A percentile compares a stretch with the other conserved stretches of the same genome.
Evolutionary conservation across 2,329 filamentous ascomycete genomes (phyloP).

Genomic region (Aspergillus caelatus): DNA sequence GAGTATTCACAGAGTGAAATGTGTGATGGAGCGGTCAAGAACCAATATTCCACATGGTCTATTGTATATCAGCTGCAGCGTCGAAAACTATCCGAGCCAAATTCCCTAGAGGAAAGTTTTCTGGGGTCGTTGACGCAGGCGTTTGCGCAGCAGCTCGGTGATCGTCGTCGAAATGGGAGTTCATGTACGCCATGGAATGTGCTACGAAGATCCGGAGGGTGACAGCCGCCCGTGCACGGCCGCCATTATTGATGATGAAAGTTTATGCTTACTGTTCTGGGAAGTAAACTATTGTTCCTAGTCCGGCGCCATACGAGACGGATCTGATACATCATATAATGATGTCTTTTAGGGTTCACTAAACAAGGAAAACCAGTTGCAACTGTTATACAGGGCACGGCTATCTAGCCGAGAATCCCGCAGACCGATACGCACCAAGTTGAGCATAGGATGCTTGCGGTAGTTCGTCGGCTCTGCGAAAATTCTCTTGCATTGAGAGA

Average conservation of each 20-base stretch:
- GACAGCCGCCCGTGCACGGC: neutral
- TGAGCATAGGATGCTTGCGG: neutral
- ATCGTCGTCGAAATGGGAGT: neutral
- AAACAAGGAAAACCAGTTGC: neutral
- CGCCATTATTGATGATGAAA: neutral
- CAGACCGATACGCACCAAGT: neutral
- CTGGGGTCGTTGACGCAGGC: neutral
- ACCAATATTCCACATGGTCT: neutral
- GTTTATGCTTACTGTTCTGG: slow-evolving; percentile 4
- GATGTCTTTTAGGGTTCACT: neutral
- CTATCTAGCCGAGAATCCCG: neutral
- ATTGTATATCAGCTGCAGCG: neutral
- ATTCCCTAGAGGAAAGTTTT: neutral
- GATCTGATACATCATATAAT: slow-evolving; percentile 8
- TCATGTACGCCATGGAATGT: neutral
- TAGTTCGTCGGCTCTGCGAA: neutral
- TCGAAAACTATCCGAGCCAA: neutral
- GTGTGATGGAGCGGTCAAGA: neutral
- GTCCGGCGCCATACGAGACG: neutral
- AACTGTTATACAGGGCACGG: neutral
- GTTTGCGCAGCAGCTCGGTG: neutral
- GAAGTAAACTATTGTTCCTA: slow-evolving; percentile 2
- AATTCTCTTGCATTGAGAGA: neutral
- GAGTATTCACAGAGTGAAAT: neutral
- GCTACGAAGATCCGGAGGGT: neutral